phyloP scores from a whole-genome alignment of 805 yeast genomes.

The Candida qinlingensis region DNA sequence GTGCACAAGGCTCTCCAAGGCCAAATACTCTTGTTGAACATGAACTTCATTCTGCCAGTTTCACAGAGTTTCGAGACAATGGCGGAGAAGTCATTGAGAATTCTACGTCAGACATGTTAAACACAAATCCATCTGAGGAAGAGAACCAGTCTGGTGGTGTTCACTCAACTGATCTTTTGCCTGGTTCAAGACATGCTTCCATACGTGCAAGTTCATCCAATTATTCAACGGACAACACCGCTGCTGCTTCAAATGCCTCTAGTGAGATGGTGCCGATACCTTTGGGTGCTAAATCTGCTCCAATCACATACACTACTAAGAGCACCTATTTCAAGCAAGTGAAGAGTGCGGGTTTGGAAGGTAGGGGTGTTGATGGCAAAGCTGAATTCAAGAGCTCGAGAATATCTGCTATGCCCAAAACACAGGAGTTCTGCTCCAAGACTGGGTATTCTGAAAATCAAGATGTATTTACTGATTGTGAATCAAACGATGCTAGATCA shows the following conservation, averaged over 20 bases:
- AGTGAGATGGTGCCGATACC: neutral
- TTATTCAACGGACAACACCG: neutral
- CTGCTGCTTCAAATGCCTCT: neutral
- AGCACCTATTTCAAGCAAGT: neutral
- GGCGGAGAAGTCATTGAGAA: constrained; percentile 1
- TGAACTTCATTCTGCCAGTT: neutral
- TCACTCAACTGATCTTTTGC: neutral
- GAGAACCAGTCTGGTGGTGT: neutral
- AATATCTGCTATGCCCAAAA: no score
- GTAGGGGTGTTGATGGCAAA: neutral
- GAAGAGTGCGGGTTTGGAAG: neutral
- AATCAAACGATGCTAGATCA: neutral
- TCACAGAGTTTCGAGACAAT: constrained; percentile 4
- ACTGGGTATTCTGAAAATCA: no score
- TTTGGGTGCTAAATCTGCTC: constrained; percentile 1
- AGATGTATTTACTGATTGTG: no score
- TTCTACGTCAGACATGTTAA: constrained; percentile 9
- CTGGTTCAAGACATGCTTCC: neutral
- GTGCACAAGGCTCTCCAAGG: neutral
- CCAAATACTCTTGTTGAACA: neutral
- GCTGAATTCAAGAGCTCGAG: no score
- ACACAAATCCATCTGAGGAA: constrained; percentile 1
- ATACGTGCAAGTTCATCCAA: neutral
- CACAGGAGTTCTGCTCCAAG: no score
- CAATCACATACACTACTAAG: neutral